These are phyloP conservation scores for Metarhizium rileyi DNA, from an alignment of 2,329 filamentous ascomycete species.

Conservation along the genomic window DNA sequence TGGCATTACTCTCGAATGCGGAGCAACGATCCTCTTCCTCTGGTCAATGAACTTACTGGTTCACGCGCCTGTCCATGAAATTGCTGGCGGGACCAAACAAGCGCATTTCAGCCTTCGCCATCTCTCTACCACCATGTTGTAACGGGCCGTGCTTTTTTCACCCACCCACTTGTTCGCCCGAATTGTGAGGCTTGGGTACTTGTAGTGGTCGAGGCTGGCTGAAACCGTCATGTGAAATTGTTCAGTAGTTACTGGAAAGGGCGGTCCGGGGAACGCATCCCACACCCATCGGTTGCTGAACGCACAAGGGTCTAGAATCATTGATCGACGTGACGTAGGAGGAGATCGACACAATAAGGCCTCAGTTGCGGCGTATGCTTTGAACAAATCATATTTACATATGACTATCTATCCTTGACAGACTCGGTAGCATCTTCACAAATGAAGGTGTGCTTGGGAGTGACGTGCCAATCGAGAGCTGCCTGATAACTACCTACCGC, in stretches of 20 bases:
- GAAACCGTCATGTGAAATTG: not conserved
- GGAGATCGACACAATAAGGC: not conserved
- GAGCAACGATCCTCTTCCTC: too few relatives aligned
- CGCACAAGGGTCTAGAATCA: not conserved
- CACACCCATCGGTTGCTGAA: not conserved
- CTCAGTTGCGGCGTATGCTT: conserved; percentile 1
- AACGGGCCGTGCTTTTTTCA: too few relatives aligned
- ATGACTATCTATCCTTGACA: not conserved
- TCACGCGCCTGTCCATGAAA: too few relatives aligned
- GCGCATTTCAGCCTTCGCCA: too few relatives aligned
- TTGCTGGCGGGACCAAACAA: too few relatives aligned
- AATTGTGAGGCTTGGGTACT: too few relatives aligned
- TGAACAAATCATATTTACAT: not conserved
- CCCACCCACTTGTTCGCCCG: too few relatives aligned
- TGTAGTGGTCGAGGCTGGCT: not conserved
- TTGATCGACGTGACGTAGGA: conserved; percentile 1
- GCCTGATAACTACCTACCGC: too few relatives aligned
- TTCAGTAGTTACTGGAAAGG: too few relatives aligned
- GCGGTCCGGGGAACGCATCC: not conserved
- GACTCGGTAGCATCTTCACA: not conserved
- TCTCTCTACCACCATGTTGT: too few relatives aligned
- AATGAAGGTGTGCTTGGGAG: not conserved
- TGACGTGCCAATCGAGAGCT: not conserved
- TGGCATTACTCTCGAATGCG: not conserved
- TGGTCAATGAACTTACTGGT: too few relatives aligned